These are phyloP conservation scores for Hamamelis virginiana DNA, from an alignment of 164 flowering plant species.

Conservation along the genomic window DNA sequence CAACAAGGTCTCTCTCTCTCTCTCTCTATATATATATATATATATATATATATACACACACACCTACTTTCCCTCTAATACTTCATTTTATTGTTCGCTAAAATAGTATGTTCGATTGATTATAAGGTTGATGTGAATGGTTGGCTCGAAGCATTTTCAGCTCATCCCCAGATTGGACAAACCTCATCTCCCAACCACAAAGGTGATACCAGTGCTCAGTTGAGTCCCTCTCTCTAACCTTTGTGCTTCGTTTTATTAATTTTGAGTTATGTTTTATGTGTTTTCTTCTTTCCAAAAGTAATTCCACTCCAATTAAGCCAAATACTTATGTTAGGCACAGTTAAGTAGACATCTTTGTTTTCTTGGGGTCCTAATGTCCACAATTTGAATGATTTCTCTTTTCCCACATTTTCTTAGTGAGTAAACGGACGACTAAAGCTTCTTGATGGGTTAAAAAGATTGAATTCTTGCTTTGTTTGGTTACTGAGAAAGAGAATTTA, in stretches of 20 bases:
- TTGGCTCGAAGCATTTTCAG: slow-evolving; percentile 83
- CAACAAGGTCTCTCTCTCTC: slow-evolving; percentile 42
- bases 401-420: no score
- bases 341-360: no score
- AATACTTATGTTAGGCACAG: no score
- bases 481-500: no score
- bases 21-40: neutral
- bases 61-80: neutral
- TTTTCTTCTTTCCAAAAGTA: no score
- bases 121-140: slow-evolving; percentile 76
- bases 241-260: neutral
- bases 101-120: neutral
- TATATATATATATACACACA: neutral
- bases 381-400: no score
- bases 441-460: no score
- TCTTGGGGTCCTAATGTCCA: no score
- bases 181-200: slow-evolving; percentile 26
- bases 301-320: no score
- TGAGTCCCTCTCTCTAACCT: slow-evolving; percentile 12
- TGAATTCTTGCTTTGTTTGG: no score
- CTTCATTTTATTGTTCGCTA: neutral
- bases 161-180: slow-evolving; percentile 78
- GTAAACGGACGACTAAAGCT: no score
- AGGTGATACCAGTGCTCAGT: slow-evolving; percentile 42
- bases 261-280: neutral